Evolutionary conservation across 371 early-diverging fungal genomes (phyloP).

Genomic region (Sporodiniella umbellata): DNA sequence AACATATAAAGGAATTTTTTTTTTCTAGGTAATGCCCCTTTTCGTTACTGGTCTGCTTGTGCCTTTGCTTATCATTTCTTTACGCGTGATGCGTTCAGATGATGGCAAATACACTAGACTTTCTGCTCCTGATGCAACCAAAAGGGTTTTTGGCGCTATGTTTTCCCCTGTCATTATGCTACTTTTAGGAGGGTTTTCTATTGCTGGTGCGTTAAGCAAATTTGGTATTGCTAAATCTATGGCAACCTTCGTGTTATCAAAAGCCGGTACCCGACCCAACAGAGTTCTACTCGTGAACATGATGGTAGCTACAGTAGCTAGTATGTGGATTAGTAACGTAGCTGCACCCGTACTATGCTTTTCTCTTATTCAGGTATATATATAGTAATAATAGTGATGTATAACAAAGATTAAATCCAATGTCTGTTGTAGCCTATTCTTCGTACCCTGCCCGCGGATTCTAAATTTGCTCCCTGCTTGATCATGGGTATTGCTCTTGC

Average conservation of each 20-base stretch:
- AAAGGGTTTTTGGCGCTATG: slow-evolving; percentile 73
- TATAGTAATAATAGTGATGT: background rate
- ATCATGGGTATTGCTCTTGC: slow-evolving; percentile 83
- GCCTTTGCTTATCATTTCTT: slow-evolving; percentile 81
- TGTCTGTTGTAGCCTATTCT: slow-evolving; percentile 59
- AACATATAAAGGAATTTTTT: background rate
- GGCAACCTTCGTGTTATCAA: slow-evolving; percentile 85
- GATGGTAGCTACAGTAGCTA: slow-evolving; percentile 91
- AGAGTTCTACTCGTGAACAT: slow-evolving; percentile 88
- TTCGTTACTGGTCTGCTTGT: slow-evolving; percentile 90
- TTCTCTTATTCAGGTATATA: slow-evolving; percentile 76
- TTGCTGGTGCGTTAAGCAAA: slow-evolving; percentile 80
- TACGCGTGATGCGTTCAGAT: slow-evolving; percentile 77
- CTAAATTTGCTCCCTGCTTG: slow-evolving; percentile 64
- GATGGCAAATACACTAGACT: slow-evolving; percentile 43
- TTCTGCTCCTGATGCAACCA: slow-evolving; percentile 63
- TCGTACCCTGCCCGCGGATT: slow-evolving; percentile 66
- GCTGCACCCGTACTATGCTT: slow-evolving; percentile 98
- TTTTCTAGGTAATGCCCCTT: slow-evolving; percentile 80
- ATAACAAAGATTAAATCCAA: background rate
- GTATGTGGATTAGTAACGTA: slow-evolving; percentile 98
- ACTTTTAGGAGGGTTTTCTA: slow-evolving; percentile 76
- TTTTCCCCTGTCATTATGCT: slow-evolving; percentile 85
- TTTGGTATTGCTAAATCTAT: slow-evolving; percentile 90
- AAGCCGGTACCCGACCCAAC: slow-evolving; percentile 83